Evolutionary conservation across 176 grass and related monocot genomes (phyloP).

Genomic region (Cymbopogon citratus): DNA sequence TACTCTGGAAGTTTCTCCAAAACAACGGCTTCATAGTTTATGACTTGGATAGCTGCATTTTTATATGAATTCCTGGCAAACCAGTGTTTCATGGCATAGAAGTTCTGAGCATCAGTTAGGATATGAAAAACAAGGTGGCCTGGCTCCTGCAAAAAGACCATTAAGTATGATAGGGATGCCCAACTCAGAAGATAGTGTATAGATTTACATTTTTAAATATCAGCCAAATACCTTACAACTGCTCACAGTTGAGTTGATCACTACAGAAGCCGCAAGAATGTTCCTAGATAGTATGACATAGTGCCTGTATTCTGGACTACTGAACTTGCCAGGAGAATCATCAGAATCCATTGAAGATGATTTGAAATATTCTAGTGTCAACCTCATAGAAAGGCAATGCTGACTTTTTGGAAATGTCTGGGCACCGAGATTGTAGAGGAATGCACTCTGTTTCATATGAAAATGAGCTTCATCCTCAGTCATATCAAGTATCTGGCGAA

Average conservation of each 20-base stretch:
- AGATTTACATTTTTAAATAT: conserved; percentile 8
- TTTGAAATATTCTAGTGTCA: conserved; percentile 90
- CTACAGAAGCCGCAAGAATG: conserved; percentile 70
- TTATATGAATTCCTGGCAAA: conserved; percentile 66
- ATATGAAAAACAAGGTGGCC: conserved; percentile 78
- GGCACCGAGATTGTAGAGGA: conserved; percentile 78
- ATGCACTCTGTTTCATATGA: conserved; percentile 88
- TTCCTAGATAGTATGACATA: conserved; percentile 83
- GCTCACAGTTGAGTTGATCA: conserved; percentile 74
- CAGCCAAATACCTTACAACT: conserved; percentile 68
- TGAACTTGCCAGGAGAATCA: conserved; percentile 43
- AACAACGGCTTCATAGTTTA: conserved; percentile 70
- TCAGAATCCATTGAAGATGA: conserved; percentile 41
- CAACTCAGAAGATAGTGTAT: conserved; percentile 19
- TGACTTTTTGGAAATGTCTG: conserved; percentile 84
- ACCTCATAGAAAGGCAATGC: conserved; percentile 84
- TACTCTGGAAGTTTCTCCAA: conserved; percentile 38
- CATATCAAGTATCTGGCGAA: conserved; percentile 88
- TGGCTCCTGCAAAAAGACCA: conserved; percentile 51
- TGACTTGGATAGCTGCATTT: conserved; percentile 46
- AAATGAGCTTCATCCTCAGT: conserved; percentile 89
- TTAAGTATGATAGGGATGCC: conserved; percentile 12
- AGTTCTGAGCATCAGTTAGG: conserved; percentile 76
- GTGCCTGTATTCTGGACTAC: conserved; percentile 47
- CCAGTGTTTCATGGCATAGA: conserved; percentile 88